Base-by-base conservation (phyloP, 208 protist genomes). In the Tritrichomonas musculus region DNA sequence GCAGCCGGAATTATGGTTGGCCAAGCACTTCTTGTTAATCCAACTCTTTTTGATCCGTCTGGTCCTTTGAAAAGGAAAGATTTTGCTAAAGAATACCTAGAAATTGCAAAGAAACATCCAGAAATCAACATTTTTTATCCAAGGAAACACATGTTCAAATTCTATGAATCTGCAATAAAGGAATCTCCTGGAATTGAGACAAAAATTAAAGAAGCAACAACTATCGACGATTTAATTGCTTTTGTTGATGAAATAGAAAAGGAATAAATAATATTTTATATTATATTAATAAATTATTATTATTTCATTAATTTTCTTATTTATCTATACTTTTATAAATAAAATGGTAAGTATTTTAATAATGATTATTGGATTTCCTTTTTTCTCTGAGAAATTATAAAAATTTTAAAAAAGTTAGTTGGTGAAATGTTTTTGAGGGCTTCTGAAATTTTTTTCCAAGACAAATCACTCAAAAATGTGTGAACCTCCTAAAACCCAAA, bases 11-110 rank as follows among this genome's bases (percentile, higher is more conserved):
- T 93, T n/a, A 92, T 88, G 72, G 39, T 88, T 11, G 93, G 44
- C 36, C 75, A 80, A 50, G 65, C 93, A 14, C 47, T 93, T 50
- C 66, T 93, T 33, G 36, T n/a, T 53, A 39, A 93, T 36, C 93
- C 93, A 53, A 50, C 39, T 30, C 2, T 41, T 33, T 93, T 93
- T 4, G 92, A 88, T 39, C 33, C 73, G 50, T 53, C 9, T 22
- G 73, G 41, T 47, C n/a, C n/a, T 5, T 11, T 44, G 17, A 4
- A 27, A 41, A 75, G 69, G 33, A 82, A 82, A 30, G 73, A 82
- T 30, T 82, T 47, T 39, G 41, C 77, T 1, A 44, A 39, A 17
- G 77, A 88, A 30, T 88, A 88, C 30, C 27, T 88, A 27, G 47
- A 88, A 44, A 22, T 57, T 0, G 47, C 41, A 5, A 57, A 53